Conservation (phyloP, 768 basidiomycete species). For the Amanita inopinata region DNA sequence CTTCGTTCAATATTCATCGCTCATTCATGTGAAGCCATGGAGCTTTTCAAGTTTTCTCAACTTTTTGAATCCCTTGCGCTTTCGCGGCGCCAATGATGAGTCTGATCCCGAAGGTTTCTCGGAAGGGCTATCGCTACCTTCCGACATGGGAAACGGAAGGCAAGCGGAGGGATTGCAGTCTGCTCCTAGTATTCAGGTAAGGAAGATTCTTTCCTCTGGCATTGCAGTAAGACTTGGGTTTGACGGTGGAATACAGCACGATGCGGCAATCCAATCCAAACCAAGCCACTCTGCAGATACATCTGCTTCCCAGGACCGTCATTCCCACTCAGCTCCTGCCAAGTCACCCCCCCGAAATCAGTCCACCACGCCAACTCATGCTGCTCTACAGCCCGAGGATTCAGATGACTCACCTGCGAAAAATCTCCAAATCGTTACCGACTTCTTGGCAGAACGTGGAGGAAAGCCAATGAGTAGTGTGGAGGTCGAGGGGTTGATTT, state of each 20-base stretch:
- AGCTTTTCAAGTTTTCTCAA: slow-evolving; percentile 39
- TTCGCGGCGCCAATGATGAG: slow-evolving; percentile 17
- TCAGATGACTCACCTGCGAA: slow-evolving; percentile 25
- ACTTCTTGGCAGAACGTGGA: slow-evolving; percentile 37
- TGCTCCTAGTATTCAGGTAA: background rate
- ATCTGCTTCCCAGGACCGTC: slow-evolving; percentile 4
- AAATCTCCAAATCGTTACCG: slow-evolving; percentile 38
- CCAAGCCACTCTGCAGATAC: background rate
- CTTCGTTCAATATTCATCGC: slow-evolving; percentile 9
- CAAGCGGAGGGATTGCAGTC: background rate
- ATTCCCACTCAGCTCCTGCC: slow-evolving; percentile 4
- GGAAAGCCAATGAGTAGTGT: slow-evolving; percentile 39
- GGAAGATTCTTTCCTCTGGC: background rate
- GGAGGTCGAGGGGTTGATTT: slow-evolving; percentile 45
- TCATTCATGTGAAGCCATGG: slow-evolving; percentile 31
- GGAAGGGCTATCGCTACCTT: slow-evolving; percentile 1
- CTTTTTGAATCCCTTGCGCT: slow-evolving; percentile 41
- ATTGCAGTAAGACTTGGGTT: background rate
- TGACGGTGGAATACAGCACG: background rate
- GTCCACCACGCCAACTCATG: slow-evolving; percentile 5
- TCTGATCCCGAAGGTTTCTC: slow-evolving; percentile 9
- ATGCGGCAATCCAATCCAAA: background rate
- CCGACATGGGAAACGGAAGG: background rate
- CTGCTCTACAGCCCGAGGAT: slow-evolving; percentile 9
- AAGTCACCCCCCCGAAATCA: slow-evolving; percentile 1